phyloP scores from a whole-genome alignment of 176 grass and related monocot species.

The sorghum (Sorghum bicolor) region Sorghum_bicolor_NCBIv3 NC_012871.2:15101001-15101500 shows the following conservation, averaged over 20 bases:
- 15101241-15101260: background rate
- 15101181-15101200: background rate
- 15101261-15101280: background rate
- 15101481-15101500: background rate
- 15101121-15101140: background rate
- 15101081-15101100: background rate
- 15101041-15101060: background rate
- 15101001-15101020: background rate
- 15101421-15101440: background rate
- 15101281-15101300: background rate
- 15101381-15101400: no score
- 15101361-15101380: no score
- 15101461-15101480: background rate
- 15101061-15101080: background rate
- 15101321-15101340: background rate
- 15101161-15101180: background rate
- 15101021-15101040: background rate
- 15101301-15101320: background rate
- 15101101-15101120: background rate
- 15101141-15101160: background rate
- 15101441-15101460: background rate
- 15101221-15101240: background rate
- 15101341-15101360: no score
- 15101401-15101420: no score
- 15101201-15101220: no score